Base-by-base conservation (phyloP, 768 basidiomycete species). In the Pleurotus giganteus region DNA sequence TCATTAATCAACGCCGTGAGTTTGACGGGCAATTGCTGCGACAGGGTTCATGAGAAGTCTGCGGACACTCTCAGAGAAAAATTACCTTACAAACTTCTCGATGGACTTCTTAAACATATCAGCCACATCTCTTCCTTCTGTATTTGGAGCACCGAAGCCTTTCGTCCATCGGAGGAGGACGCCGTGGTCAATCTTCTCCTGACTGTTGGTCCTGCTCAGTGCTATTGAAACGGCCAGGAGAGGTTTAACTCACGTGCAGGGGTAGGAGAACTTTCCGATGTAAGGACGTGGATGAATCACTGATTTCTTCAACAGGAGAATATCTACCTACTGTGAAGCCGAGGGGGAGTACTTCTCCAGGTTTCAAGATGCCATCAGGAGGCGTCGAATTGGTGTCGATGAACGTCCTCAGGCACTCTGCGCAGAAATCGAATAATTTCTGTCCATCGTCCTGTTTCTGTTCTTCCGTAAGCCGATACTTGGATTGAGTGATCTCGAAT, bases 141-240 rank as follows among this genome's bases (percentile, higher is more conserved):
- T 94, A 66, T 95, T 93, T 4, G 82, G 68, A 0, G 90, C 90
- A 28, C 94, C 94, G 63, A 98, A 98, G 59, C 97, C 97, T 71
- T 99, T 99, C n/a, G 97, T 99, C 97, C 97, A 99, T 15, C 96
- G 88, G 63, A 98, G 94, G 32, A 98, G 86, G 57, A 83, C 81
- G 21, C 94, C 96, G 58, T 98, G 93, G 69, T 98, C 94, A 59
- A 99, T 98, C 52, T 83, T 80, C 34, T 87, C 81, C 79, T 98
- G 97, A n/a, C 91, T 95, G 68, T 24, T 19, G 11, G 26, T 8
- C n/a, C 42, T 12, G 7, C 12, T 45, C n/a, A 50, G 28, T 21
- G 19, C 51, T 15, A 26, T 32, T 19, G 3, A 8, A 13, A 42
- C 11, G 12, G 2, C 41, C 26, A 31, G 41, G 28, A 28, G 17